Base-by-base conservation (phyloP, 257 asterid genomes). In the Rauvolfia tetraphylla region DNA sequence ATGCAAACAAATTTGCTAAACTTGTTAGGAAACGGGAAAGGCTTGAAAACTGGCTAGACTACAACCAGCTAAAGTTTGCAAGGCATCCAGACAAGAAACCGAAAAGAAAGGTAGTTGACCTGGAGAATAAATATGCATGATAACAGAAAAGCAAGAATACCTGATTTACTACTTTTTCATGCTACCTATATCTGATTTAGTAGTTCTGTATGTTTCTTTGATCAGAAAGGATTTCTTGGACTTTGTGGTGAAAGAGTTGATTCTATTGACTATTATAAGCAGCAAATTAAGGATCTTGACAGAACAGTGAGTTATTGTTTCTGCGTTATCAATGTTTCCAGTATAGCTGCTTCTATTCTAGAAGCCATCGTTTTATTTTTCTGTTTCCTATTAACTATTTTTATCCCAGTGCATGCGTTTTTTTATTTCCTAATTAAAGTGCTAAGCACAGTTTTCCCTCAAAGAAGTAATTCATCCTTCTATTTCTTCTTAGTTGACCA, bases 31-130 rank as follows among this genome's bases (percentile, higher is more conserved):
- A 83, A 81, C 87, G 98, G 83, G 86, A 89, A 75, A 90, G 92
- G 72, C 90, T 93, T 80, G 96, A 91, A 68, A 90, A 93, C 81
- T 93, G 97, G 99, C 88, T 95, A 62, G 99, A 95, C 86, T 95
- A 93, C 86, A 77, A 93, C 83, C 97, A 86, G 84, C 89, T 93
- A 42, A 95, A 91, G 90, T 93, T 89, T 75, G 97, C 93, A 86
- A 87, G 97, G 81, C 82, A 93, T 81, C 91, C 97, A 70, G 87
- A 88, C 41, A 95, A 87, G 85, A 93, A 91, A 86, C 99, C 96
- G n/a, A 84, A 89, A 13, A 87, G 36, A 48, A 93, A 87, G 91
- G 99, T 95, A 80, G 63, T n/a, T 68, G 48, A 79, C 63, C 58
- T 42, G 34, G 29, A 65, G 22, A 36, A 66, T 27, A 9, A 12